A percentile compares a stretch with the other conserved stretches of the same genome.
Conservation (phyloP, 2,329 filamentous ascomycete genomes). For the Phyllosticta citribraziliensis region DNA sequence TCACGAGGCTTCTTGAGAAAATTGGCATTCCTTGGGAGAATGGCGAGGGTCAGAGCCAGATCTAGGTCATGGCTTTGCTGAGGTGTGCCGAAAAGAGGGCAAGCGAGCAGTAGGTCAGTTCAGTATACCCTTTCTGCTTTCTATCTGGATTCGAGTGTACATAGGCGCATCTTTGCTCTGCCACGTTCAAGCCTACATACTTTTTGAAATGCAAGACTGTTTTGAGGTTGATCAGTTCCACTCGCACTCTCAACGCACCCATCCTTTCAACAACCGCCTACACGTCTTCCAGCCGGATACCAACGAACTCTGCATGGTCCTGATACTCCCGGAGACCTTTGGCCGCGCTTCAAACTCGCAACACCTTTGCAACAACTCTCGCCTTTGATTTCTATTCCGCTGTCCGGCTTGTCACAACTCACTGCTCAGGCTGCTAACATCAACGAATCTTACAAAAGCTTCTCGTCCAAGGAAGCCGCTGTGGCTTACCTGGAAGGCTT, state of each 20-base stretch:
- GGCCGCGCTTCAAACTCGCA: too few relatives aligned
- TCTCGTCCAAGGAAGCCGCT: too few relatives aligned
- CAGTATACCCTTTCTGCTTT: neutral
- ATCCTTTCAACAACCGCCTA: neutral
- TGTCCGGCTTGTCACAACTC: too few relatives aligned
- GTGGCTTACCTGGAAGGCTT: too few relatives aligned
- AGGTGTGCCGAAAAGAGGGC: neutral
- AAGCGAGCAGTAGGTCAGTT: neutral
- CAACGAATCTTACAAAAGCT: too few relatives aligned
- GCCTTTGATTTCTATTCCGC: too few relatives aligned
- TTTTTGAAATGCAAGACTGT: neutral
- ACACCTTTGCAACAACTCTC: too few relatives aligned
- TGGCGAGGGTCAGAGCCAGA: neutral
- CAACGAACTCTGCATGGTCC: too few relatives aligned
- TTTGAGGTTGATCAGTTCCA: neutral
- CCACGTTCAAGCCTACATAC: neutral
- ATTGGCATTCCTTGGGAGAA: constrained; percentile 23
- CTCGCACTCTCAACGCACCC: neutral
- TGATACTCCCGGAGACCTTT: too few relatives aligned
- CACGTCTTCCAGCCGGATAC: too few relatives aligned
- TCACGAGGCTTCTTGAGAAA: constrained; percentile 35
- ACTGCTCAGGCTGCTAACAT: too few relatives aligned
- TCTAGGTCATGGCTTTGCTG: neutral
- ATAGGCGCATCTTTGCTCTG: neutral
- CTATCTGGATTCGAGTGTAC: neutral